phyloP scores from a whole-genome alignment of 257 asterid genomes.

The Petunia secreta region DNA sequence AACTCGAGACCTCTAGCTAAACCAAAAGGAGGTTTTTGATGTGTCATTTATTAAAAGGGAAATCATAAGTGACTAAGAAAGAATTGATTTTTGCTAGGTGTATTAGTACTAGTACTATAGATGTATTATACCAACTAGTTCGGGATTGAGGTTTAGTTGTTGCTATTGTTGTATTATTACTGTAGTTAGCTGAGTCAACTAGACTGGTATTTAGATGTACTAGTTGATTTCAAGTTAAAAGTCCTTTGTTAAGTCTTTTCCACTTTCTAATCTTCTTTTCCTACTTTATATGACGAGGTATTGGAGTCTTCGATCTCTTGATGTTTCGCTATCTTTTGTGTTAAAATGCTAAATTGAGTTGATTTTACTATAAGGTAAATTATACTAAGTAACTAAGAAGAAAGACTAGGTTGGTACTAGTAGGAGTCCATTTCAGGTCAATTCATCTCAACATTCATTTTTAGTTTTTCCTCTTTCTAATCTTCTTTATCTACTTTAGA shows the following conservation, averaged over 20 bases:
- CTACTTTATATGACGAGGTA: background rate
- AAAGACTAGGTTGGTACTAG: no score
- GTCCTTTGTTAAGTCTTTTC: background rate
- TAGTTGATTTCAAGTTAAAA: background rate
- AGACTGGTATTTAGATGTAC: conserved; percentile 11
- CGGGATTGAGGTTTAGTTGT: no score
- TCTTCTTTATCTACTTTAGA: background rate
- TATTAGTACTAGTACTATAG: background rate
- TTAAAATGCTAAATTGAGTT: background rate
- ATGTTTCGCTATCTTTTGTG: background rate
- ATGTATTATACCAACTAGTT: no score
- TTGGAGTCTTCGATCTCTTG: background rate
- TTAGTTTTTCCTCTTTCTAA: background rate
- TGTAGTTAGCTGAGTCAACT: background rate
- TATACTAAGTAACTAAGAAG: no score
- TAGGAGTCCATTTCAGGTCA: no score
- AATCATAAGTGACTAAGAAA: background rate
- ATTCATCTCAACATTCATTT: background rate
- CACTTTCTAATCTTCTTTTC: background rate
- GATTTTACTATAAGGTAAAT: no score
- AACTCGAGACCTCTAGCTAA: no score
- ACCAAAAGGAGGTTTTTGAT: background rate
- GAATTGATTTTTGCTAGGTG: conserved; percentile 8
- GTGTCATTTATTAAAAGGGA: background rate
- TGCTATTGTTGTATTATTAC: no score